Percentiles rank a stretch among this genome's conserved stretches.
Conservation (phyloP, 2,329 filamentous ascomycete species). For the Metarhizium guizhouense region DNA sequence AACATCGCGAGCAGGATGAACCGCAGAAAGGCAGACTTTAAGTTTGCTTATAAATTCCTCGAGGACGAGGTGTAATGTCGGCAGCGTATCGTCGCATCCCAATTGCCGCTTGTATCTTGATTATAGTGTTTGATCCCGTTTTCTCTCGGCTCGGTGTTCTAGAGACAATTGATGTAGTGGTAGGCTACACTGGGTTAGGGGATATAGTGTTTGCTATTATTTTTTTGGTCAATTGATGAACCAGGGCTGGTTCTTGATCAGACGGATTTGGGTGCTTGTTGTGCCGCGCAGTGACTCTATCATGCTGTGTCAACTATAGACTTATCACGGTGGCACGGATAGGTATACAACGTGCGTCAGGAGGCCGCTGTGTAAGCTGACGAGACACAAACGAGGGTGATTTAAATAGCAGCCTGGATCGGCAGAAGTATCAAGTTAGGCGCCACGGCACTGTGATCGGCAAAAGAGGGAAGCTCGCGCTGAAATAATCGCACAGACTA, state of each 20-base stretch:
- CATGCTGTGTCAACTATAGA: not conserved
- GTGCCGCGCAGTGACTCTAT: not conserved
- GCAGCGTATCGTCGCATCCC: not conserved
- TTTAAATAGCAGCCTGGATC: not conserved
- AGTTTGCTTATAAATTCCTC: slow-evolving; percentile 95
- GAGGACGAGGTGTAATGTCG: slow-evolving; percentile 69
- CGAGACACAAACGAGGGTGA: not conserved
- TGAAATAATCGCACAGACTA: not conserved
- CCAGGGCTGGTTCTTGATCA: not conserved
- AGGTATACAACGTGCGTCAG: too few relatives aligned
- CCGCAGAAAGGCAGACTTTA: slow-evolving; percentile 92
- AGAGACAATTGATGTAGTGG: slow-evolving; percentile 1
- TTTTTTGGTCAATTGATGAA: not conserved
- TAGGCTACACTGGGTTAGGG: not conserved
- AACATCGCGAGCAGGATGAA: slow-evolving; percentile 71
- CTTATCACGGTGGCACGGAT: too few relatives aligned
- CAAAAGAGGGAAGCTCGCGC: not conserved
- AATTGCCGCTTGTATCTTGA: not conserved
- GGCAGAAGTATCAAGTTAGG: not conserved
- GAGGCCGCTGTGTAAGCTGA: not conserved
- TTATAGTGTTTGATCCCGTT: not conserved
- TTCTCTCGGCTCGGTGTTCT: slow-evolving; percentile 2
- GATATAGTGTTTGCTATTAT: not conserved
- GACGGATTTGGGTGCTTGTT: not conserved
- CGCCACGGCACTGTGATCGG: not conserved